A percentile compares a stretch with the other conserved stretches of the same genome.
Evolutionary conservation across 1,139 yeast species (phyloP).

Genomic region (Protomyces inundatus): DNA sequence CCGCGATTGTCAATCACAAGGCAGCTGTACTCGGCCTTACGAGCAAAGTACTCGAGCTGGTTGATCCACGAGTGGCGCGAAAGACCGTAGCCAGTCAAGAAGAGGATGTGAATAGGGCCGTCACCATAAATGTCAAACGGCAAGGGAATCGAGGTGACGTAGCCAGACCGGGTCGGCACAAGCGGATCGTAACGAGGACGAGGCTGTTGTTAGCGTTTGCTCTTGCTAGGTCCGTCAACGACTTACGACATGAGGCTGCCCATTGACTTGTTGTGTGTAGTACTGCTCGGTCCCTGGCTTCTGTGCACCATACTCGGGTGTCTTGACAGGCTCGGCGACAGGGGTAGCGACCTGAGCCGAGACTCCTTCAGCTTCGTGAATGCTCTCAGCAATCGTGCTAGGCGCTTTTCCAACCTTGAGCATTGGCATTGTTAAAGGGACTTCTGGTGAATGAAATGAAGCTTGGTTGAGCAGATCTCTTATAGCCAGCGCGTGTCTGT

Average conservation of each 20-base stretch:
- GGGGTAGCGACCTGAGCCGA: not conserved
- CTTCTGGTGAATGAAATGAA: too few species aligned
- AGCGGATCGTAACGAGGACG: not conserved
- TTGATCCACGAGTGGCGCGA: slow-evolving; percentile 10
- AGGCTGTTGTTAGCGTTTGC: not conserved
- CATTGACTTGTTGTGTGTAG: slow-evolving; percentile 1
- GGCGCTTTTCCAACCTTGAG: slow-evolving; percentile 3
- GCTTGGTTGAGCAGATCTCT: not conserved
- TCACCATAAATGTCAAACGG: slow-evolving; percentile 15
- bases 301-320: not conserved
- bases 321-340: not conserved
- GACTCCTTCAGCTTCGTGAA: slow-evolving; percentile 1
- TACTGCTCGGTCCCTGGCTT: not conserved
- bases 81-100: slow-evolving; percentile 15
- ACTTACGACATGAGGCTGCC: slow-evolving; percentile 5
- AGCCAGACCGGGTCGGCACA: slow-evolving; percentile 4
- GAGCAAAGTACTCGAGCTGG: slow-evolving; percentile 14
- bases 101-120: slow-evolving; percentile 10
- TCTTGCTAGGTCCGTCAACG: not conserved
- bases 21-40: slow-evolving; percentile 13
- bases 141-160: slow-evolving; percentile 8
- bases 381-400: slow-evolving; percentile 2
- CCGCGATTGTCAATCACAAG: slow-evolving; percentile 22
- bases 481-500: not conserved
- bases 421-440: not conserved